Base-by-base conservation (phyloP, 768 basidiomycete species). In the Lactarius hengduanensis region DNA sequence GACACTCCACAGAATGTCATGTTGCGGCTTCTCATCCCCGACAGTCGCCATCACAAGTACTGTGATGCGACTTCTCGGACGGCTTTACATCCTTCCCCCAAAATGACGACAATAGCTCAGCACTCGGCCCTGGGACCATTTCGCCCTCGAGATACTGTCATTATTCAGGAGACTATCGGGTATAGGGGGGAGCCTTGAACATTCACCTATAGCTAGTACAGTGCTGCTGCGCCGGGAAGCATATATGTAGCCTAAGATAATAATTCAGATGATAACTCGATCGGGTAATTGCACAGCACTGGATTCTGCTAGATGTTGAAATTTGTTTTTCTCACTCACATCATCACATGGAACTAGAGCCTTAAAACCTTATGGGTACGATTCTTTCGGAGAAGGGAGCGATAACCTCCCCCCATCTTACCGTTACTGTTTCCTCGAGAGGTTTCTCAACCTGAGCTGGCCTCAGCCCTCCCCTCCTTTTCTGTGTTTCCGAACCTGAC, bases 401-500 rank as follows among this genome's bases (percentile, higher is more conserved):
- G 15, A 18, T 30, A 9, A 50, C 36, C 22, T 4, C 3, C 47
- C 11, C 56, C 47, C 57, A 58, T 58, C 36, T 16, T 41, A 36
- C 61, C 4, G 11, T 28, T 10, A 34, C 40, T 11, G 7, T 20
- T 22, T 41, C 18, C 13, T 22, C 28, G 30, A 41, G 1, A 7
- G 41, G 41, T 34, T 65, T 64, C 40, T 61, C 54, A 45, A n/a
- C 57, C 65, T 54, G 68, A 63, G 65, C 68, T 38, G 62, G 68
- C 43, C 65, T 68, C 68, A 59, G 36, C 53, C 28, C 10, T 55
- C 30, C 40, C 30, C 40, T 40, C 16, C 7, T 28, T 36, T 59
- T 6, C 16, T 34, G 28, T 26, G 18, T 67, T 36, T 62, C 61
- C 15, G 28, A 59, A 9, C 32, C 41, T 36, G 50, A 55, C n/a